Conservation (phyloP, 139 green algal species). For the Tetradesmus lagerheimii region DNA sequence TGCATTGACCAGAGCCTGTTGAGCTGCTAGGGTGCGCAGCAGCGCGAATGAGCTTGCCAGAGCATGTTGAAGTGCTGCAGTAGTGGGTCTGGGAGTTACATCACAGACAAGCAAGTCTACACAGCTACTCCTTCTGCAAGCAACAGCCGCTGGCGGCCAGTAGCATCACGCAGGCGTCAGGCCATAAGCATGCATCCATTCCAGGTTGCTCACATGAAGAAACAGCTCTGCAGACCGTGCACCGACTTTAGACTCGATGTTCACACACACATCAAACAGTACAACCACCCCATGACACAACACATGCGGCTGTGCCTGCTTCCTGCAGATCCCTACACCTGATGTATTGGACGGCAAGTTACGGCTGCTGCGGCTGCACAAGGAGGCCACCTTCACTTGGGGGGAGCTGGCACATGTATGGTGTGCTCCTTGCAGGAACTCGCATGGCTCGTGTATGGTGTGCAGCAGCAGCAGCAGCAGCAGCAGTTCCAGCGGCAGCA, state of each 20-base stretch:
- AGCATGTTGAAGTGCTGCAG: neutral
- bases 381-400: slow-evolving; percentile 51
- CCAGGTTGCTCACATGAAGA: neutral
- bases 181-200: neutral
- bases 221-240: neutral
- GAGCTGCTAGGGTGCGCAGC: too few relatives aligned
- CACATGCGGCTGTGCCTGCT: neutral
- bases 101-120: neutral
- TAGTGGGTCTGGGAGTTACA: neutral
- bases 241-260: neutral
- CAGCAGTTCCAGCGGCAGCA: neutral
- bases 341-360: slow-evolving; percentile 66
- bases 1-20: too few relatives aligned
- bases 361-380: slow-evolving; percentile 54
- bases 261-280: neutral
- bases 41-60: too few relatives aligned
- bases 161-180: neutral
- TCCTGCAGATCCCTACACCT: slow-evolving; percentile 61
- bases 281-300: too few relatives aligned
- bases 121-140: neutral
- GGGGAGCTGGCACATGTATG: slow-evolving; percentile 65
- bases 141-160: neutral
- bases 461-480: neutral
- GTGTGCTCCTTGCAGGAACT: slow-evolving; percentile 43
- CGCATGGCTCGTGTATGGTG: too few relatives aligned